Evolutionary conservation across 2,329 filamentous ascomycete genomes (phyloP).

Genomic region (Fusarium sp.): DNA sequence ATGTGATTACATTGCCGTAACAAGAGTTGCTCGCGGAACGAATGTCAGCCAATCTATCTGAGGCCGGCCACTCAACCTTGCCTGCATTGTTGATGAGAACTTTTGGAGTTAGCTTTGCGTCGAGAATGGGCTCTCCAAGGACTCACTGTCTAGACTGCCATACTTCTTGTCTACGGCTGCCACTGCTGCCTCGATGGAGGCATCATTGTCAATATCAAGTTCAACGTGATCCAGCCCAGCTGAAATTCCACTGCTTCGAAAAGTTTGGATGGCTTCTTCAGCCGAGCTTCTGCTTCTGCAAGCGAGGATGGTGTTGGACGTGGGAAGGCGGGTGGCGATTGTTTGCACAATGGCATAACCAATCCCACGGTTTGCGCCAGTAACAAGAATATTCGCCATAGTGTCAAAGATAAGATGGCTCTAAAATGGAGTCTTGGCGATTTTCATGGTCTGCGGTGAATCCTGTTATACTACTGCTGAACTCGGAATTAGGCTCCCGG

Average conservation of each 20-base stretch:
- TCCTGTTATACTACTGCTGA: not conserved
- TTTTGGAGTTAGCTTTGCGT: not conserved
- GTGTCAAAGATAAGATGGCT: not conserved
- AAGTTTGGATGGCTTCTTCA: not conserved
- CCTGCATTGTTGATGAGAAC: constrained; percentile 15
- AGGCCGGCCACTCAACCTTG: not conserved
- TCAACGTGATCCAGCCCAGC: not conserved
- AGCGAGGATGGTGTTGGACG: constrained; percentile 7
- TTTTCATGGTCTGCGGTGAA: not conserved
- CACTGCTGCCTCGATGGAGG: not conserved
- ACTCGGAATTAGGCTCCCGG: not conserved
- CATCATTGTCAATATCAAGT: constrained; percentile 7
- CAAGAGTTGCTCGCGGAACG: constrained; percentile 4
- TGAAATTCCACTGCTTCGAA: not conserved
- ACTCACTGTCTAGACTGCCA: not conserved
- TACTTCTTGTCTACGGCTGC: not conserved
- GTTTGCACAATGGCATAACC: constrained; percentile 19
- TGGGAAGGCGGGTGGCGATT: not conserved
- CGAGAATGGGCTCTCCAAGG: rapidly evolving
- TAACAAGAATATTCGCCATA: constrained; percentile 1
- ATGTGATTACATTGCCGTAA: constrained; percentile 15
- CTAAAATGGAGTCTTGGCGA: not conserved
- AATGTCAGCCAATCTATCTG: not conserved
- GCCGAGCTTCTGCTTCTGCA: not conserved
- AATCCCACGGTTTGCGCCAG: constrained; percentile 20